These are phyloP conservation scores for Acanthamoeba healyi DNA, from an alignment of 208 protist species.

Conservation along the genomic window DNA sequence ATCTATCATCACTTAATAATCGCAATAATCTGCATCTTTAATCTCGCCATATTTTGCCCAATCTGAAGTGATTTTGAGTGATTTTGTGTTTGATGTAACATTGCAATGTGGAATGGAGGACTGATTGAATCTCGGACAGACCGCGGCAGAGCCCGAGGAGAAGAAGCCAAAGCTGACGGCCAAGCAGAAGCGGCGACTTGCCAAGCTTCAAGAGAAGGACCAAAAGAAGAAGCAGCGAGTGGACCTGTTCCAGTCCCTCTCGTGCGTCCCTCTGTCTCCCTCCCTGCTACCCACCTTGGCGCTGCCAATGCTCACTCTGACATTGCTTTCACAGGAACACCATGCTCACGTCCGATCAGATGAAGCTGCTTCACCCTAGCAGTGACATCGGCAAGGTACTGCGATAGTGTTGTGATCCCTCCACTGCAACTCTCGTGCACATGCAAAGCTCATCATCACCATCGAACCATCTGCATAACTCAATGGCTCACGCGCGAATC, in stretches of 20 bases:
- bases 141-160: background rate
- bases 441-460: too few relatives aligned
- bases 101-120: too few relatives aligned
- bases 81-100: background rate
- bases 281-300: background rate
- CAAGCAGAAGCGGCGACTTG: constrained; percentile 28
- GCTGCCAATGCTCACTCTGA: background rate
- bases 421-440: background rate
- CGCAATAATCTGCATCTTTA: background rate
- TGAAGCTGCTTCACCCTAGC: constrained; percentile 56
- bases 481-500: background rate
- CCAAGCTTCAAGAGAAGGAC: constrained; percentile 58
- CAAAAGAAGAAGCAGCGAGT: constrained; percentile 38
- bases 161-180: constrained; percentile 59
- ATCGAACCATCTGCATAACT: background rate
- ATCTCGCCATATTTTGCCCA: background rate
- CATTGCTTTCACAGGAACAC: background rate
- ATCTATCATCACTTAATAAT: too few relatives aligned
- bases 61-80: background rate
- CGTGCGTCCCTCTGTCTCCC: background rate
- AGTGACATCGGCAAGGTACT: constrained; percentile 60
- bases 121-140: background rate
- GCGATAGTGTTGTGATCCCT: background rate
- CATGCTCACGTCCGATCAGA: constrained; percentile 37
- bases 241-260: constrained; percentile 45